Evolutionary conservation across 352 stramenopile species (phyloP).

Genomic region (Pythium dissotocum): DNA sequence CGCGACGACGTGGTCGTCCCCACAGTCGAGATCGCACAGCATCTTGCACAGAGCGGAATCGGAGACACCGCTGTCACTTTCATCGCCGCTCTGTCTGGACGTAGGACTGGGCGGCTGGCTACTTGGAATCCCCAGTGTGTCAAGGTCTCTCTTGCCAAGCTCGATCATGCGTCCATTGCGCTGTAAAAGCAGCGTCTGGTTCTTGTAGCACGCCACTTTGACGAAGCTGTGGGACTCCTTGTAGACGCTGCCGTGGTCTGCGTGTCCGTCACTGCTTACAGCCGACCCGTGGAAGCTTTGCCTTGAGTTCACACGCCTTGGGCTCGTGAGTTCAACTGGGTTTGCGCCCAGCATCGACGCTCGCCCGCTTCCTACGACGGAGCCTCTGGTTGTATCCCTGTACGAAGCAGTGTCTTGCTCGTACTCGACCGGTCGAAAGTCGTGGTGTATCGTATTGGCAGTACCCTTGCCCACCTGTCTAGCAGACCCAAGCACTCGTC

Average conservation of each 20-base stretch:
- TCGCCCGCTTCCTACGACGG: not conserved
- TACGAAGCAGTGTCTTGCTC: not conserved
- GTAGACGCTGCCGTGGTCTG: not conserved
- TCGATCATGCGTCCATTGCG: conserved; percentile 40
- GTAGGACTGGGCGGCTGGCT: conserved; percentile 1
- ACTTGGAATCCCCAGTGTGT: not conserved
- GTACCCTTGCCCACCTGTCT: conserved; percentile 22
- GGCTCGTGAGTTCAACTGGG: not conserved
- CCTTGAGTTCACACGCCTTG: not conserved
- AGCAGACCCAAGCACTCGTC: conserved; percentile 19
- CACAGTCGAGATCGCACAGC: conserved; percentile 61
- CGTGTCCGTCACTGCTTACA: not conserved
- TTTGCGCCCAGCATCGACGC: not conserved
- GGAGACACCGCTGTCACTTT: conserved; percentile 17
- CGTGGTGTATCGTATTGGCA: conserved; percentile 27
- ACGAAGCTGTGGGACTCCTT: conserved; percentile 35
- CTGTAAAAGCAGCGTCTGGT: conserved; percentile 51
- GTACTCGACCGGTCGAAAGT: conserved; percentile 45
- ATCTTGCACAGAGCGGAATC: conserved; percentile 51
- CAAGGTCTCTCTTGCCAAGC: conserved; percentile 33
- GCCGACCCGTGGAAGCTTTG: not conserved
- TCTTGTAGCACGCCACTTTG: conserved; percentile 40
- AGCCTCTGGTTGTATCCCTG: not conserved
- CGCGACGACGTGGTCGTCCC: conserved; percentile 55
- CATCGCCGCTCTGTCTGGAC: conserved; percentile 4